Evolutionary conservation across 176 grass and related monocot genomes (phyloP).

Genomic region (Dactylis glomerata): DNA sequence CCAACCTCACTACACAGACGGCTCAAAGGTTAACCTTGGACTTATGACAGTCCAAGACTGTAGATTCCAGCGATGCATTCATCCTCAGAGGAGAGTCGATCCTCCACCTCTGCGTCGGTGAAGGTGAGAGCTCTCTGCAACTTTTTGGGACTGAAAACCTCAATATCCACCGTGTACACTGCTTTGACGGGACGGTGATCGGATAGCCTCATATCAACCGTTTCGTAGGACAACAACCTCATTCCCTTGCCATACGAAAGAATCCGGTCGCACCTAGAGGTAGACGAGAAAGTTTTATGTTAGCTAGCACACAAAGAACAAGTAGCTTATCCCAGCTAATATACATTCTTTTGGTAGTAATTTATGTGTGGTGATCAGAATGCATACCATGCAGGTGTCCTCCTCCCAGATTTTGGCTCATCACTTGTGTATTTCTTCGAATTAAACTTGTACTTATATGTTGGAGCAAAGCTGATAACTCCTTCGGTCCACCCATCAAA

Average conservation of each 20-base stretch:
- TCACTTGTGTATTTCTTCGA: conserved; percentile 81
- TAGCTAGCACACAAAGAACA: not conserved
- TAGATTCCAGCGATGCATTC: conserved; percentile 39
- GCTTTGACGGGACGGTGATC: conserved; percentile 91
- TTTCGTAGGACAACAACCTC: conserved; percentile 56
- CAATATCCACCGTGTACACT: conserved; percentile 63
- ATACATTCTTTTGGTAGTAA: not conserved
- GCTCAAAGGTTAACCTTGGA: not conserved
- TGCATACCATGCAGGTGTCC: conserved; percentile 87
- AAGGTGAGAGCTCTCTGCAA: conserved; percentile 95
- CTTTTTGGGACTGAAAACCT: conserved; percentile 84
- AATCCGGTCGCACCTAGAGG: conserved; percentile 81
- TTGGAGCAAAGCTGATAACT: conserved; percentile 69
- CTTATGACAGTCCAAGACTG: conserved; percentile 28
- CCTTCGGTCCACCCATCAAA: conserved; percentile 94
- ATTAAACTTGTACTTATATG: conserved; percentile 85
- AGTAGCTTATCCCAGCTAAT: not conserved
- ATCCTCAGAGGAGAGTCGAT: conserved; percentile 56
- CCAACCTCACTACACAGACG: not conserved
- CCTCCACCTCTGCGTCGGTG: conserved; percentile 82
- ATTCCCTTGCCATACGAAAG: conserved; percentile 78
- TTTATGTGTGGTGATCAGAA: not conserved
- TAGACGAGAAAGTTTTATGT: not conserved
- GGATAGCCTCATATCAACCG: conserved; percentile 59
- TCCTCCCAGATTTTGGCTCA: conserved; percentile 76